A percentile compares a stretch with the other conserved stretches of the same genome.
Conservation (phyloP, 768 basidiomycete genomes). For the Termitomyces sp. region DNA sequence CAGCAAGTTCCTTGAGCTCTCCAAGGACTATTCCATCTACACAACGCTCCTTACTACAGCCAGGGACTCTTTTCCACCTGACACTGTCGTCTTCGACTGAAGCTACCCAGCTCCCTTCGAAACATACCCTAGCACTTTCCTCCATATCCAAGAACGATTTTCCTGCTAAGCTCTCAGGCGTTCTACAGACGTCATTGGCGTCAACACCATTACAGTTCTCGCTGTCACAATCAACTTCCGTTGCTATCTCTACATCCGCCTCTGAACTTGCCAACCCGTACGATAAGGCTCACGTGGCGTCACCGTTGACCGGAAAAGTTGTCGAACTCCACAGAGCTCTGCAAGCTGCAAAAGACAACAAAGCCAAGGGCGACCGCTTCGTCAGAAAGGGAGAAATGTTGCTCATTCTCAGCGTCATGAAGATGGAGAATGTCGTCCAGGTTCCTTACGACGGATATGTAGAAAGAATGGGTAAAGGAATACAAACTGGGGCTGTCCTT, state of each 20-base stretch:
- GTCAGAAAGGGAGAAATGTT: constrained; percentile 31
- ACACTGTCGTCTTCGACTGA: constrained; percentile 16
- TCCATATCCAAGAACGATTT: constrained; percentile 32
- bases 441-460: constrained; percentile 27
- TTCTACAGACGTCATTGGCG: constrained; percentile 28
- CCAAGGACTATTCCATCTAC: background rate
- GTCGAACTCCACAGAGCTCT: constrained; percentile 31
- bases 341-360: background rate
- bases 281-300: constrained; percentile 23
- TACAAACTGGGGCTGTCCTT: constrained; percentile 27
- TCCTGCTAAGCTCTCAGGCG: constrained; percentile 30
- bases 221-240: constrained; percentile 28
- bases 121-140: constrained; percentile 28
- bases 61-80: constrained; percentile 33
- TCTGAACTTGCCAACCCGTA: constrained; percentile 34
- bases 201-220: constrained; percentile 26
- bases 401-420: constrained; percentile 34
- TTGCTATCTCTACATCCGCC: constrained; percentile 17
- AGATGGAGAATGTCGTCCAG: constrained; percentile 34
- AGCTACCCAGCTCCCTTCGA: constrained; percentile 4
- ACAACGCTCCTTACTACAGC: constrained; percentile 23
- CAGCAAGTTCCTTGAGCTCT: background rate
- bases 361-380: background rate
- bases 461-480: constrained; percentile 26
- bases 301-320: constrained; percentile 34